Conservation (phyloP, 305 asterid species). For the Fraxinus latifolia region DNA sequence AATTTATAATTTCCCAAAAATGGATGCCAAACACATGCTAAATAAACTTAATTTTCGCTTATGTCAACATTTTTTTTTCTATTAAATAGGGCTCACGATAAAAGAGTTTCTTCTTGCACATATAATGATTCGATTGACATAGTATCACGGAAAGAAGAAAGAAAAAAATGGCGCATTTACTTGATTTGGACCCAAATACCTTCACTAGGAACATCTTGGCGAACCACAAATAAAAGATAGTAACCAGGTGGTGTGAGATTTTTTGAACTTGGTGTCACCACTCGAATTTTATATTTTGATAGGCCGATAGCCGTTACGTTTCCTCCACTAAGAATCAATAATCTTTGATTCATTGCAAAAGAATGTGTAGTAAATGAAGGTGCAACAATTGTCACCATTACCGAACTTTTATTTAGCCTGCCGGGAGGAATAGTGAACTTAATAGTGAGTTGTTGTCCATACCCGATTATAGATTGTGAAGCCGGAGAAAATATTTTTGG, state of each 20-base stretch:
- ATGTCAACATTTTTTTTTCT: background rate
- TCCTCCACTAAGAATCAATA: slow-evolving; percentile 23
- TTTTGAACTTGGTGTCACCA: slow-evolving; percentile 24
- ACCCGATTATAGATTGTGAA: slow-evolving; percentile 19
- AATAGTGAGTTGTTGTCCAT: slow-evolving; percentile 21
- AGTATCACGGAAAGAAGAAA: background rate
- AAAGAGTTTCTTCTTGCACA: background rate
- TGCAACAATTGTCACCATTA: slow-evolving; percentile 41
- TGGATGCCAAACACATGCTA: no score
- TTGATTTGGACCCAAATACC: slow-evolving; percentile 36
- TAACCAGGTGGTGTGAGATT: slow-evolving; percentile 36
- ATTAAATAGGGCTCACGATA: background rate
- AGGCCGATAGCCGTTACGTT: slow-evolving; percentile 2
- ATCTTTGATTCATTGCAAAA: slow-evolving; percentile 39
- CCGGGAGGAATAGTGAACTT: slow-evolving; percentile 18
- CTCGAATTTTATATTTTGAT: slow-evolving; percentile 21
- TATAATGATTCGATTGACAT: background rate
- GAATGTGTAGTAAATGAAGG: slow-evolving; percentile 37
- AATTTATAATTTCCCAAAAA: no score
- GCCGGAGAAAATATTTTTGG: slow-evolving; percentile 34
- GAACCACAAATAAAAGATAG: slow-evolving; percentile 35
- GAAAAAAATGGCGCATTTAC: background rate
- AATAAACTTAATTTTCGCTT: background rate
- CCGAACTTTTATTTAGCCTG: background rate
- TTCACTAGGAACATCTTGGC: slow-evolving; percentile 32